A percentile compares a stretch with the other conserved stretches of the same genome.
Conservation (phyloP, 2,329 filamentous ascomycete species). For the Colletotrichum filicis region DNA sequence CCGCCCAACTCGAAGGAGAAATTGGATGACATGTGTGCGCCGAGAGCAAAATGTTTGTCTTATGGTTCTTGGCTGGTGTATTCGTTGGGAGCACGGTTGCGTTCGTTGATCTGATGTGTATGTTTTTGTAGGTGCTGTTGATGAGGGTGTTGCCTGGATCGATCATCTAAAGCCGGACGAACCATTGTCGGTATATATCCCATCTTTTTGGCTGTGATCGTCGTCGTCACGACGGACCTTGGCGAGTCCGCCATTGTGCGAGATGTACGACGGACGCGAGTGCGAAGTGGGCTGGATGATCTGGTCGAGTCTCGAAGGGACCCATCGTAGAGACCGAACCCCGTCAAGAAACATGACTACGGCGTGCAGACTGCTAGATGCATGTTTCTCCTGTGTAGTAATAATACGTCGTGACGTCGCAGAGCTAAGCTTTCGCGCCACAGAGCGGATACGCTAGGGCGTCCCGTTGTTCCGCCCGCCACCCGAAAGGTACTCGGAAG, state of each 20-base stretch:
- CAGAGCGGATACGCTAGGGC: neutral
- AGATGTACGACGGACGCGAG: neutral
- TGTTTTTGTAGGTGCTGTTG: neutral
- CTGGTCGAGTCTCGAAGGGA: neutral
- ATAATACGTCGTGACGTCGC: neutral
- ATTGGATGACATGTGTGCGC: conserved; percentile 6
- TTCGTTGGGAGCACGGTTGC: neutral
- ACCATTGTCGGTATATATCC: neutral
- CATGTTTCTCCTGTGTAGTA: neutral
- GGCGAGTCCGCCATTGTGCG: neutral
- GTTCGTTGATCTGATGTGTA: neutral
- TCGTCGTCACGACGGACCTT: neutral
- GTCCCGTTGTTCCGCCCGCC: neutral
- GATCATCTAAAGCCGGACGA: neutral
- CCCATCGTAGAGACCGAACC: neutral
- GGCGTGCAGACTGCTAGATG: too few relatives aligned
- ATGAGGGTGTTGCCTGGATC: neutral
- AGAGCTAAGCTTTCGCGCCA: conserved; percentile 2
- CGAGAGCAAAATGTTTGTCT: neutral
- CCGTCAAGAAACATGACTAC: neutral
- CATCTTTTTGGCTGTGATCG: neutral
- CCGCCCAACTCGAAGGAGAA: neutral
- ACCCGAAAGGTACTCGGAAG: neutral
- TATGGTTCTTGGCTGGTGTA: too few relatives aligned
- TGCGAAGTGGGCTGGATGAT: neutral